Base-by-base conservation (phyloP, 2,329 filamentous ascomycete species). In the Sodiomyces alkalinus region DNA sequence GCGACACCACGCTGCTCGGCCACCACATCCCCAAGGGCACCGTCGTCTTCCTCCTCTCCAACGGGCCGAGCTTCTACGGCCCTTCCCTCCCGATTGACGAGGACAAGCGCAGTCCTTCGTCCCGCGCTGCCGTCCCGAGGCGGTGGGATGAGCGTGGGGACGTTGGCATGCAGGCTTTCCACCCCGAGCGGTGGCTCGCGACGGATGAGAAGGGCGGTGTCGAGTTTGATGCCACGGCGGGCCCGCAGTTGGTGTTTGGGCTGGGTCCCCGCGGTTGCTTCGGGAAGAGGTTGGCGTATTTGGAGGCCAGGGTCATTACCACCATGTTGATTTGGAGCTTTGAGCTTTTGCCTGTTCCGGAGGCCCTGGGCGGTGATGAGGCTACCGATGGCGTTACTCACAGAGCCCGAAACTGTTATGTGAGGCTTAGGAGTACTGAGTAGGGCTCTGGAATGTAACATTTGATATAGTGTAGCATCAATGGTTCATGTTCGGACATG, bases 321-420 rank as follows among this genome's bases (percentile, higher is more conserved):
- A 33, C 34, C 5, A 25, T 49, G 9, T 22, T 48, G 10, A 22
- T 47, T n/a, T 48, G 44, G 44, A 40, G 34, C n/a, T 47, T 44
- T 21, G 39, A 44, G 24, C 26, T 46, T 15, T 13, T 31, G 27
- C 48, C 28, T 18, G 17, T 27, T 14, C 10, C 14, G 3, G 26
- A 31, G 22, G 13, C 32, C n/a, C n/a, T n/a, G n/a, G n/a, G n/a
- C n/a, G n/a, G n/a, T n/a, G n/a, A n/a, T n/a, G n/a, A n/a, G n/a
- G n/a, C n/a, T n/a, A n/a, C n/a, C n/a, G n/a, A n/a, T n/a, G n/a
- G n/a, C n/a, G n/a, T n/a, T n/a, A n/a, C n/a, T n/a, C n/a, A n/a
- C n/a, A n/a, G n/a, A n/a, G n/a, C n/a, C n/a, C n/a, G n/a, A n/a
- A n/a, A n/a, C n/a, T n/a, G n/a, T n/a, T n/a, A n/a, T n/a, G n/a